A percentile compares a stretch with the other conserved stretches of the same genome.
These are phyloP conservation scores for Ustilago shanxiensis DNA, from an alignment of 1,284 basidiomycete genomes.

Conservation along the genomic window DNA sequence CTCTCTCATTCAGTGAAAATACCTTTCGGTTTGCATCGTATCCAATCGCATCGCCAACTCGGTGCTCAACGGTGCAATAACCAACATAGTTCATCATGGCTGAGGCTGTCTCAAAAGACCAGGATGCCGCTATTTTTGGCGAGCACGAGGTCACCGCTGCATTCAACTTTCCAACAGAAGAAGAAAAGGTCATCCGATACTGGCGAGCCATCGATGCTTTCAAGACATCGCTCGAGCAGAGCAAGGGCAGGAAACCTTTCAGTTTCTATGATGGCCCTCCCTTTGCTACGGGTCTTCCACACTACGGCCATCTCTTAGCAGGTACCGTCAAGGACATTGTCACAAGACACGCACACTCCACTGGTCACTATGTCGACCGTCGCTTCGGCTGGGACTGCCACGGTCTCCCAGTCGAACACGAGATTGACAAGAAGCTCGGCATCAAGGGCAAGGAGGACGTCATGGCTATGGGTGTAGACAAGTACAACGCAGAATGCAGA, in stretches of 20 bases:
- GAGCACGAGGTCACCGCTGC: conserved; percentile 72
- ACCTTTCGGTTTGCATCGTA: conserved; percentile 13
- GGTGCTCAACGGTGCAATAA: conserved; percentile 8
- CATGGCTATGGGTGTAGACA: conserved; percentile 93
- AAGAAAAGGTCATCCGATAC: conserved; percentile 89
- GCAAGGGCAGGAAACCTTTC: conserved; percentile 87
- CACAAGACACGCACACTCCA: conserved; percentile 92
- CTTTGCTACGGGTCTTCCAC: conserved; percentile 95
- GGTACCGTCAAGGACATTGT: conserved; percentile 98
- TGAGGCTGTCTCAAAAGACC: conserved; percentile 18
- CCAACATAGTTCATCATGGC: conserved; percentile 26
- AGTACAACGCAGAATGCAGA: conserved; percentile 97
- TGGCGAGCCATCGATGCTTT: conserved; percentile 99
- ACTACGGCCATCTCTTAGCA: conserved; percentile 80
- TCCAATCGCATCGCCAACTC: conserved; percentile 9
- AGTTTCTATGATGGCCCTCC: conserved; percentile 99
- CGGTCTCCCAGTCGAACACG: conserved; percentile 97
- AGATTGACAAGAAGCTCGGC: conserved; percentile 96
- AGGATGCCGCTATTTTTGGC: conserved; percentile 36
- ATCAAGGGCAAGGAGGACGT: conserved; percentile 96
- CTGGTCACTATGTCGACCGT: conserved; percentile 92
- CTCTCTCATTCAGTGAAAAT: conserved; percentile 25
- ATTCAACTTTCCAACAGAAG: conserved; percentile 91
- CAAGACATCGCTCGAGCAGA: conserved; percentile 90
- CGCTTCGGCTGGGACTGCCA: conserved; percentile 99